Evolutionary conservation across 257 asterid genomes (phyloP).

Genomic region (Anisodus tanguticus): DNA sequence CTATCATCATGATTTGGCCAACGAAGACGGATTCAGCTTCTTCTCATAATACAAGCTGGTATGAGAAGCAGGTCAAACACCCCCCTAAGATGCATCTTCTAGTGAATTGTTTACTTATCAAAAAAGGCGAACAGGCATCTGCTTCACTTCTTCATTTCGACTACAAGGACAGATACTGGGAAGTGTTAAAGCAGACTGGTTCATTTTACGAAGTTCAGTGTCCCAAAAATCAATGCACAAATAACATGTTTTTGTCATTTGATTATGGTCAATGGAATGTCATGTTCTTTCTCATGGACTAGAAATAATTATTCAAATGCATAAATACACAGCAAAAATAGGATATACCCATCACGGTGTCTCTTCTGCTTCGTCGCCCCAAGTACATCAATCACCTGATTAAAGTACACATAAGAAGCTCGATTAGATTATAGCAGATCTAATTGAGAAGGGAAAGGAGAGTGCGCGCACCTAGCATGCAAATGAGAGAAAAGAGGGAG

Average conservation of each 20-base stretch:
- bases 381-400: slow-evolving; percentile 78
- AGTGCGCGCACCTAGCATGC: background rate
- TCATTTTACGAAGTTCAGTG: background rate
- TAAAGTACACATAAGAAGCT: slow-evolving; percentile 20
- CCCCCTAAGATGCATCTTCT: background rate
- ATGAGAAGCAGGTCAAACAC: background rate
- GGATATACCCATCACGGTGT: slow-evolving; percentile 82
- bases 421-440: slow-evolving; percentile 32
- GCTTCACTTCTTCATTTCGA: background rate
- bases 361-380: slow-evolving; percentile 76
- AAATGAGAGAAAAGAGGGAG: background rate
- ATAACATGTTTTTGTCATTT: background rate
- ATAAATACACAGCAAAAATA: background rate
- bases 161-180: background rate
- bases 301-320: slow-evolving; percentile 6
- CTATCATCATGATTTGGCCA: background rate
- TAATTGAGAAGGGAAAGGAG: background rate
- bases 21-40: background rate
- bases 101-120: background rate
- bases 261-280: slow-evolving; percentile 17
- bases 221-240: slow-evolving; percentile 2
- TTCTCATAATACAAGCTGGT: background rate
- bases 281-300: slow-evolving; percentile 10
- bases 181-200: slow-evolving; percentile 4
- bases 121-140: background rate